Conservation (phyloP, 768 basidiomycete species). For the Boletus pseudopeckii region DNA sequence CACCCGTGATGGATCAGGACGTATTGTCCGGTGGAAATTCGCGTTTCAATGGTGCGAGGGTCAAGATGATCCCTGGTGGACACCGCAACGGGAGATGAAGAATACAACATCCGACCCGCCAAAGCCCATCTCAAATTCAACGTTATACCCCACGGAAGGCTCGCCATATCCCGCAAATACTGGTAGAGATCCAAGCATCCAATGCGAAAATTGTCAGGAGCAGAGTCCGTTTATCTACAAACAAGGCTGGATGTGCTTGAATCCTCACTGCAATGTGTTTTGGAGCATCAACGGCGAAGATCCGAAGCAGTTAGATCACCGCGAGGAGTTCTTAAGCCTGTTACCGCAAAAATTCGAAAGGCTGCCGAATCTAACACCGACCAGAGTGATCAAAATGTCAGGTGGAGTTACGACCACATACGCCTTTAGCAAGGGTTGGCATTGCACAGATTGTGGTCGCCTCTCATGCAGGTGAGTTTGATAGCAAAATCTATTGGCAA, state of each 20-base stretch:
- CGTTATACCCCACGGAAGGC: not conserved
- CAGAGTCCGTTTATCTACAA: constrained; percentile 52
- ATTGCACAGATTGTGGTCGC: constrained; percentile 66
- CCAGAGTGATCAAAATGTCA: constrained; percentile 26
- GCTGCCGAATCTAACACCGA: constrained; percentile 40
- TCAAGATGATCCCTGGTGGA: constrained; percentile 61
- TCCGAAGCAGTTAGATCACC: constrained; percentile 44
- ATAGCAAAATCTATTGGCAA: not conserved
- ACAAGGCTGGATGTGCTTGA: constrained; percentile 61
- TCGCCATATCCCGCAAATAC: not conserved
- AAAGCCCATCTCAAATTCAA: not conserved
- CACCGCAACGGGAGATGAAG: constrained; percentile 9
- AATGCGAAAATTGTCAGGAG: constrained; percentile 44
- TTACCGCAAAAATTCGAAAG: constrained; percentile 28
- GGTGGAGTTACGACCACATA: constrained; percentile 49
- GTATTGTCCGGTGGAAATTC: constrained; percentile 78
- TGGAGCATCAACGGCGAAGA: constrained; percentile 39
- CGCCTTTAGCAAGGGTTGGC: constrained; percentile 62
- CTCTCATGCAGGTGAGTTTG: constrained; percentile 63
- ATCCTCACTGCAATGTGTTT: constrained; percentile 53
- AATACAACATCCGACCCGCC: not conserved
- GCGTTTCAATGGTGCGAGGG: constrained; percentile 80
- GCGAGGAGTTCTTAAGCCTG: constrained; percentile 44
- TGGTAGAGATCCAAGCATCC: not conserved
- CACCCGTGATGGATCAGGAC: constrained; percentile 42